Evolutionary conservation across 2,329 filamentous ascomycete species (phyloP).

Genomic region (Aspergillus tanneri): DNA sequence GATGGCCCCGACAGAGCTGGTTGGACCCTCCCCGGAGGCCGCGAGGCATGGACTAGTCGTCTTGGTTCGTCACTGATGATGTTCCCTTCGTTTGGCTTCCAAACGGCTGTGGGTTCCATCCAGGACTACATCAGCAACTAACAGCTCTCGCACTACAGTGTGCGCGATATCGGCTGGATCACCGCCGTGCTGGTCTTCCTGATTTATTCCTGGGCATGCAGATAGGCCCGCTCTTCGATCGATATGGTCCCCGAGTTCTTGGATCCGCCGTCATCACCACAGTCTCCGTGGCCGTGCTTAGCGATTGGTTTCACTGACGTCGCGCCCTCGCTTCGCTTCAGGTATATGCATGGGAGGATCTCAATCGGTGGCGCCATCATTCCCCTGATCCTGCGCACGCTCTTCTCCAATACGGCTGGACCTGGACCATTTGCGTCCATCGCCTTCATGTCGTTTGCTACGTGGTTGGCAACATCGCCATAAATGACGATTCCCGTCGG

Average conservation of each 20-base stretch:
- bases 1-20: no score
- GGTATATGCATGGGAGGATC: slow-evolving; percentile 44
- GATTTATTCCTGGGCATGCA: slow-evolving; percentile 49
- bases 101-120: slow-evolving; percentile 49
- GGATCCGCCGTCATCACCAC: slow-evolving; percentile 38
- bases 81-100: slow-evolving; percentile 48
- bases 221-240: slow-evolving; percentile 51
- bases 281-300: slow-evolving; percentile 38
- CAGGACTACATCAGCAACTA: slow-evolving; percentile 50
- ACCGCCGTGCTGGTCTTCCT: slow-evolving; percentile 49
- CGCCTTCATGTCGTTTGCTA: slow-evolving; percentile 40
- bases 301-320: slow-evolving; percentile 43
- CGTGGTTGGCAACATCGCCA: slow-evolving; percentile 29
- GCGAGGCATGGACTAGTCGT: slow-evolving; percentile 36
- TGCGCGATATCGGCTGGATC: slow-evolving; percentile 53
- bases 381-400: slow-evolving; percentile 34
- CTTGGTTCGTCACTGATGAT: slow-evolving; percentile 37
- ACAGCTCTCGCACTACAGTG: slow-evolving; percentile 45
- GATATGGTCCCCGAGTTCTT: slow-evolving; percentile 47
- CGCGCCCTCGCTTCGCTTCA: slow-evolving; percentile 40
- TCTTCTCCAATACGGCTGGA: slow-evolving; percentile 38
- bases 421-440: slow-evolving; percentile 38
- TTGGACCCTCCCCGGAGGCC: slow-evolving; percentile 30
- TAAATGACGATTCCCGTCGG: slow-evolving; percentile 38
- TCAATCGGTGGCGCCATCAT: slow-evolving; percentile 40